A percentile compares a stretch with the other conserved stretches of the same genome.
Evolutionary conservation across 2,329 filamentous ascomycete genomes (phyloP).

Genomic region (Talaromyces marneffei): DNA sequence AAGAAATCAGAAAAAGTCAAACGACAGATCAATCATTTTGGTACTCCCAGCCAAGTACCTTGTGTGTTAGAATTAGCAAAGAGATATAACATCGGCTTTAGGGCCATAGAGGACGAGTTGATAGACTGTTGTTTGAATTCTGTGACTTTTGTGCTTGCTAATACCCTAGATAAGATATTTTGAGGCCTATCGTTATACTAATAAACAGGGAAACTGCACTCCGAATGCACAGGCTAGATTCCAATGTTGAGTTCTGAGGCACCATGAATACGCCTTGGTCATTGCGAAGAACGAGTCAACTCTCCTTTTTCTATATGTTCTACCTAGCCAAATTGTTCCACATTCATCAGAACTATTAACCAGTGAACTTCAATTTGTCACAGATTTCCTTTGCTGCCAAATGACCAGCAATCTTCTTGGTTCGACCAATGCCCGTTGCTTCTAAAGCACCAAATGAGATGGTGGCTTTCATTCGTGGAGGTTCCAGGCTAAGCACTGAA

Average conservation of each 20-base stretch:
- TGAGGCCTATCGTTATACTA: background rate
- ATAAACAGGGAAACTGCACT: background rate
- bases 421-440: background rate
- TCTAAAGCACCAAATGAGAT: background rate
- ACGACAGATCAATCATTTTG: too few relatives aligned
- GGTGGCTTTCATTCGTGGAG: background rate
- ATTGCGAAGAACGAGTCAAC: background rate
- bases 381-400: background rate
- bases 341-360: background rate
- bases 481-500: background rate
- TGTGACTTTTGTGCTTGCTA: too few relatives aligned
- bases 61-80: too few relatives aligned
- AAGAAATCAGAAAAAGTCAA: too few relatives aligned
- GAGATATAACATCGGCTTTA: background rate
- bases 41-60: too few relatives aligned
- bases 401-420: conserved; percentile 2
- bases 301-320: background rate
- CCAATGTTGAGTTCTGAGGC: background rate
- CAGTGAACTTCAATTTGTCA: background rate
- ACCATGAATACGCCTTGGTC: background rate
- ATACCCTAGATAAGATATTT: background rate
- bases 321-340: background rate
- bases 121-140: background rate
- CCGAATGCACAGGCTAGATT: background rate
- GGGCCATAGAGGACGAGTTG: background rate